Evolutionary conservation across 352 stramenopile genomes (phyloP).

Genomic region (Phytophthora brassicae): DNA sequence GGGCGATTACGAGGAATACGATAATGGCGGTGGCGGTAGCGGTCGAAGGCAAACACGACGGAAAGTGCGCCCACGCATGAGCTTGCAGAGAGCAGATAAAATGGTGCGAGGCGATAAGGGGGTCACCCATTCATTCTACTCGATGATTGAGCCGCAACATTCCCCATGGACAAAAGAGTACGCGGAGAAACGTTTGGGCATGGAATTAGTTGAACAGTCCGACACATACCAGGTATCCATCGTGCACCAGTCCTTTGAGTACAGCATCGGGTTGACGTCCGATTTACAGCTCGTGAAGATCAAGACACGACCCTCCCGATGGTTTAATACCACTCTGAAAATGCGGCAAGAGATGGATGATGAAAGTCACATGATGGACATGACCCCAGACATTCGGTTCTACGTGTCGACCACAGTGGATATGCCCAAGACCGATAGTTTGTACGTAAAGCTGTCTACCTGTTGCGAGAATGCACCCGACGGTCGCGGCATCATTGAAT

Average conservation of each 20-base stretch:
- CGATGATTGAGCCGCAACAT: slow-evolving; percentile 50
- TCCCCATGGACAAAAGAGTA: slow-evolving; percentile 43
- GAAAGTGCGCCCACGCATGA: slow-evolving; percentile 20
- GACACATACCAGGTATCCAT: slow-evolving; percentile 73
- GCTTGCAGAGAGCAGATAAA: slow-evolving; percentile 41
- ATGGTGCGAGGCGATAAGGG: slow-evolving; percentile 57
- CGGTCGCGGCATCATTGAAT: slow-evolving; percentile 61
- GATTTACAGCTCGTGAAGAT: slow-evolving; percentile 63
- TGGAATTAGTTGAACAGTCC: slow-evolving; percentile 37
- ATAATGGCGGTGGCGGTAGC: not conserved
- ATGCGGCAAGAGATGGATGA: slow-evolving; percentile 80
- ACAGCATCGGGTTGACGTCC: slow-evolving; percentile 57
- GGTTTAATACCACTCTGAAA: slow-evolving; percentile 81
- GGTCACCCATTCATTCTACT: slow-evolving; percentile 79
- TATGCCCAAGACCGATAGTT: slow-evolving; percentile 44
- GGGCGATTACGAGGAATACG: not conserved
- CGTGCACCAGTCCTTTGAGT: slow-evolving; percentile 59
- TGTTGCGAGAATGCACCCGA: slow-evolving; percentile 38
- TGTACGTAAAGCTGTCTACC: slow-evolving; percentile 39
- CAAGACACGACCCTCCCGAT: slow-evolving; percentile 61
- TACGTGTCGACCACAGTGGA: slow-evolving; percentile 77
- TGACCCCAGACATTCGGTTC: slow-evolving; percentile 69
- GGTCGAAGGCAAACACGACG: slow-evolving; percentile 9
- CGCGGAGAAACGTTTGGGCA: slow-evolving; percentile 37
- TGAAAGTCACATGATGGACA: slow-evolving; percentile 58